Percentiles rank a stretch among this genome's conserved stretches.
phyloP scores from a whole-genome alignment of 2,329 filamentous ascomycete species.

The Plectosphaerella cucumerina region DNA sequence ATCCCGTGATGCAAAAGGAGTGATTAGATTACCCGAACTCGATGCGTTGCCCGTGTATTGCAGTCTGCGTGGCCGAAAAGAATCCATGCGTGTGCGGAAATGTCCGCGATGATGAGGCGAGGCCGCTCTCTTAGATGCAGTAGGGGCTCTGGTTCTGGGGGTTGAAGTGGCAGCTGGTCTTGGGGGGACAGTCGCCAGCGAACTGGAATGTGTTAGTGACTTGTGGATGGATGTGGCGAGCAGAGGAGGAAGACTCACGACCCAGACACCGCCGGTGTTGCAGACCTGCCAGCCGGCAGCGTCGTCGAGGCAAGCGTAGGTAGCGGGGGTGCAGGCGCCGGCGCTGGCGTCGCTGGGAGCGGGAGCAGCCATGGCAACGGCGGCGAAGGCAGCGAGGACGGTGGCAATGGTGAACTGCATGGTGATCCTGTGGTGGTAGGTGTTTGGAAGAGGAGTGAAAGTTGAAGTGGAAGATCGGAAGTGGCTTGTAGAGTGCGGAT shows the following conservation, averaged over 20 bases:
- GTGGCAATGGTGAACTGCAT: conserved; percentile 11
- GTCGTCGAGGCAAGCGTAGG: conserved; percentile 26
- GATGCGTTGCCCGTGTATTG: too few relatives aligned
- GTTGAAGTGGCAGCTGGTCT: conserved; percentile 31
- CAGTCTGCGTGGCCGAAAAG: too few relatives aligned
- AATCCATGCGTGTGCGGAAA: too few relatives aligned
- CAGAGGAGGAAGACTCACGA: conserved; percentile 21
- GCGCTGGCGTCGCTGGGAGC: conserved; percentile 5
- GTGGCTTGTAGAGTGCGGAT: not conserved
- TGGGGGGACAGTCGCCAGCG: conserved; percentile 28
- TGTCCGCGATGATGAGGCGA: not conserved
- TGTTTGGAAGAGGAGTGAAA: not conserved
- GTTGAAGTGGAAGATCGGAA: not conserved
- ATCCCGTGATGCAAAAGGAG: too few relatives aligned
- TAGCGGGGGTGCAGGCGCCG: conserved; percentile 24
- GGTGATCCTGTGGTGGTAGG: not conserved
- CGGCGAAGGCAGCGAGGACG: conserved; percentile 16
- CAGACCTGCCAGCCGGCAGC: conserved; percentile 27
- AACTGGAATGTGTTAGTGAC: conserved; percentile 16
- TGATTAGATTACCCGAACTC: too few relatives aligned
- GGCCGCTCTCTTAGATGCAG: conserved; percentile 16
- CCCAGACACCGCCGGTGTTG: conserved; percentile 22
- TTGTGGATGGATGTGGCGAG: not conserved
- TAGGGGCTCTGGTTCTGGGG: conserved; percentile 29
- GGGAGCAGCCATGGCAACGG: conserved; percentile 11